Conservation (phyloP, 495 filamentous ascomycete genomes). For the Aspergillus mulundensis region DNA sequence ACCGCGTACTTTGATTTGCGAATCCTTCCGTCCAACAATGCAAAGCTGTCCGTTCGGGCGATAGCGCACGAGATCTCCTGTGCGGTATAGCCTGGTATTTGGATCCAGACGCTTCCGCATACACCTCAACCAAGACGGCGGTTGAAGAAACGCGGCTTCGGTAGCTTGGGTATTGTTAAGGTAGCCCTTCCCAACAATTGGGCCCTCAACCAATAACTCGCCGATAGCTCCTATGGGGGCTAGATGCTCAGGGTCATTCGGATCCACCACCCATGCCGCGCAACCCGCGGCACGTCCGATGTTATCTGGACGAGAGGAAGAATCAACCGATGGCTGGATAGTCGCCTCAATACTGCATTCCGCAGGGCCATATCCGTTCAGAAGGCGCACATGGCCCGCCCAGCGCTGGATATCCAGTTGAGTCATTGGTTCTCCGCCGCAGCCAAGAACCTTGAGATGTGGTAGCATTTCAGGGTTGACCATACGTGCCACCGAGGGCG, state of each 20-base stretch:
- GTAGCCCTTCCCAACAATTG: constrained; percentile 21
- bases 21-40: background rate
- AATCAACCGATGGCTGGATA: background rate
- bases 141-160: background rate
- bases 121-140: background rate
- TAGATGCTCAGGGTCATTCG: constrained; percentile 7
- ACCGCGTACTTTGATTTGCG: background rate
- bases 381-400: background rate
- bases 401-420: background rate
- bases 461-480: background rate
- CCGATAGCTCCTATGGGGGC: constrained; percentile 41
- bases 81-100: background rate
- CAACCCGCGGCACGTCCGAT: background rate
- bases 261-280: background rate
- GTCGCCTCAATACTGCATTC: background rate
- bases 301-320: background rate
- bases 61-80: background rate
- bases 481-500: background rate
- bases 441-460: background rate
- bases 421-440: background rate
- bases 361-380: background rate
- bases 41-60: background rate
- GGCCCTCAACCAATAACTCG: constrained; percentile 45
- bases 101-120: background rate
- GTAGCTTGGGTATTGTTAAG: background rate